Evolutionary conservation across 2,329 filamentous ascomycete species (phyloP).

Genomic region (Pseudogymnoascus verrucosus): DNA sequence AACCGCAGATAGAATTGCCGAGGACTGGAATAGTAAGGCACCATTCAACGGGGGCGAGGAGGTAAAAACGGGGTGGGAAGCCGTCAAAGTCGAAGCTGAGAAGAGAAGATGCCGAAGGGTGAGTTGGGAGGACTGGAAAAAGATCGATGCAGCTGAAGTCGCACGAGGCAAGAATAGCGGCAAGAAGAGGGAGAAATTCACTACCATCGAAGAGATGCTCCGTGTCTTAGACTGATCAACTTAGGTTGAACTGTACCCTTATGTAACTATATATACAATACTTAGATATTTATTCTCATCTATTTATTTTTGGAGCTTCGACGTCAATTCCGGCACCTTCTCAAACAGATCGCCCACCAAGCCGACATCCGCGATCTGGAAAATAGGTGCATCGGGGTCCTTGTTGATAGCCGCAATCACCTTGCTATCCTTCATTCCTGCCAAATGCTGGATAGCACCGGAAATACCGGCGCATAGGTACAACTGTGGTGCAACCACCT

Average conservation of each 20-base stretch:
- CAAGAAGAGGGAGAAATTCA: constrained; percentile 71
- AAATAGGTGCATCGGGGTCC: constrained; percentile 92
- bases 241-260: not conserved
- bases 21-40: constrained; percentile 57
- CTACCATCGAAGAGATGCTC: constrained; percentile 49
- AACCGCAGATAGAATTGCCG: constrained; percentile 73
- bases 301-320: constrained; percentile 64
- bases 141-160: constrained; percentile 73
- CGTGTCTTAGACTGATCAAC: constrained; percentile 35
- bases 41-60: constrained; percentile 40
- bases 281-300: constrained; percentile 11
- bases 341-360: constrained; percentile 94
- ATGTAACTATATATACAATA: constrained; percentile 6
- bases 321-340: constrained; percentile 88
- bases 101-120: constrained; percentile 53
- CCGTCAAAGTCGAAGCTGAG: constrained; percentile 53
- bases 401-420: constrained; percentile 99
- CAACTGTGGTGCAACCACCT: constrained; percentile 93
- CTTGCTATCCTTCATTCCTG: constrained; percentile 99
- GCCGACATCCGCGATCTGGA: constrained; percentile 94
- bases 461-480: constrained; percentile 95
- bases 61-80: constrained; percentile 62
- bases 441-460: constrained; percentile 94
- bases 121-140: constrained; percentile 78
- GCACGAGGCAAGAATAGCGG: constrained; percentile 56